phyloP scores from a whole-genome alignment of 805 yeast genomes.

The Sugiyamaella mastotermitis region DNA sequence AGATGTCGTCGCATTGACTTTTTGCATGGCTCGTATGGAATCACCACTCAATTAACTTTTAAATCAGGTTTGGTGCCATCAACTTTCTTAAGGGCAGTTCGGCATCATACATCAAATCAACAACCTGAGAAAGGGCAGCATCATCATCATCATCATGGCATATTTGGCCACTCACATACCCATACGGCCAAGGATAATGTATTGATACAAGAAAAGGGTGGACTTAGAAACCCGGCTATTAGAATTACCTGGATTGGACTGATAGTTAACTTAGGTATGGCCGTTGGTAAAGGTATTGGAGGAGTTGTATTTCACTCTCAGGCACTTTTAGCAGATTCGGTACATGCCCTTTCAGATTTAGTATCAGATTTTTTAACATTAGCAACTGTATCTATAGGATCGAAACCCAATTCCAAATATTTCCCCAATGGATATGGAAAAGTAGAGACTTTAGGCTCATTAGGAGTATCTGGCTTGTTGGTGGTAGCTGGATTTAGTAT shows the following conservation, averaged over 20 bases:
- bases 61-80: no score
- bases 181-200: constrained; percentile 20
- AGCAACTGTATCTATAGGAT: constrained; percentile 76
- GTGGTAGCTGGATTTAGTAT: constrained; percentile 85
- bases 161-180: constrained; percentile 19
- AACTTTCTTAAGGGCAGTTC: no score
- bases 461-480: constrained; percentile 78
- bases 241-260: constrained; percentile 91
- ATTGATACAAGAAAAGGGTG: constrained; percentile 23
- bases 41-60: no score
- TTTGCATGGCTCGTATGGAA: no score
- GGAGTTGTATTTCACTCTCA: constrained; percentile 93
- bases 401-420: constrained; percentile 46
- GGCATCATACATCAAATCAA: no score
- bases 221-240: constrained; percentile 72
- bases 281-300: constrained; percentile 78
- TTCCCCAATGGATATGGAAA: constrained; percentile 92
- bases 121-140: no score
- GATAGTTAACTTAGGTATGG: constrained; percentile 77
- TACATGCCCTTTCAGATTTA: constrained; percentile 87
- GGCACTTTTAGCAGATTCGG: constrained; percentile 88
- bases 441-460: constrained; percentile 85
- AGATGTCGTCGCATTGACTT: no score
- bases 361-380: constrained; percentile 85
- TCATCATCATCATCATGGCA: constrained; percentile 12